Evolutionary conservation across 1,284 basidiomycete genomes (phyloP).

Genomic region (Heterobasidion parviporum): DNA sequence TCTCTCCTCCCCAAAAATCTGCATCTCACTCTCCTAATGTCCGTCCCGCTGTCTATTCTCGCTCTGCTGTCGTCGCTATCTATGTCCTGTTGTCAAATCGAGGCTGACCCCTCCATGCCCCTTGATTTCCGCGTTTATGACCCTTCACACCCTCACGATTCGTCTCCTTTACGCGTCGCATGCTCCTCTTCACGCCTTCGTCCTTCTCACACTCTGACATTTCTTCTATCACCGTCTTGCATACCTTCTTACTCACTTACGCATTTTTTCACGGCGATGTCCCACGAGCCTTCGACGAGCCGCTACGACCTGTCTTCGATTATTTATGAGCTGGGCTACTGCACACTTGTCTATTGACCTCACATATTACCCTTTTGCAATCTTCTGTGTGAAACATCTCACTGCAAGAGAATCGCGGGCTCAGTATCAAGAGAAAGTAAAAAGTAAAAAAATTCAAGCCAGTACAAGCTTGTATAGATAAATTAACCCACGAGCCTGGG

Average conservation of each 20-base stretch:
- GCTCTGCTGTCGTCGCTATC: background rate
- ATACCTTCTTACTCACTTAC: background rate
- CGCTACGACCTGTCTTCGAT: too few species aligned
- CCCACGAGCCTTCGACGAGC: background rate
- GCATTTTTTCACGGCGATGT: background rate
- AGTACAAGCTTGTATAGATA: background rate
- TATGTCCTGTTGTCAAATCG: background rate
- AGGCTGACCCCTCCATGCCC: background rate
- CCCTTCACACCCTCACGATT: background rate
- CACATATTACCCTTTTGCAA: too few species aligned
- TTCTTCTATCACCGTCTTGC: background rate
- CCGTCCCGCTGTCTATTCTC: background rate
- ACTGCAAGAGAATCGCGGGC: too few species aligned
- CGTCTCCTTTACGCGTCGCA: background rate
- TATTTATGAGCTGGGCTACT: too few species aligned
- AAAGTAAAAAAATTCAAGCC: too few species aligned
- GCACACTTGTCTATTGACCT: too few species aligned
- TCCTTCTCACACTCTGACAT: background rate
- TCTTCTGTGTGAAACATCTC: too few species aligned
- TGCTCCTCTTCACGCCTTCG: background rate
- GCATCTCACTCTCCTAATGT: background rate
- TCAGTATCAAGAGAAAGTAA: too few species aligned
- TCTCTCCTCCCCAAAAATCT: background rate
- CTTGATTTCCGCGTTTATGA: background rate
- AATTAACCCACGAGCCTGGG: constrained; percentile 2